Percentiles rank a stretch among this genome's conserved stretches.
Evolutionary conservation across 164 flowering plant species (phyloP).

Genomic region (Magnolia sinica): DNA sequence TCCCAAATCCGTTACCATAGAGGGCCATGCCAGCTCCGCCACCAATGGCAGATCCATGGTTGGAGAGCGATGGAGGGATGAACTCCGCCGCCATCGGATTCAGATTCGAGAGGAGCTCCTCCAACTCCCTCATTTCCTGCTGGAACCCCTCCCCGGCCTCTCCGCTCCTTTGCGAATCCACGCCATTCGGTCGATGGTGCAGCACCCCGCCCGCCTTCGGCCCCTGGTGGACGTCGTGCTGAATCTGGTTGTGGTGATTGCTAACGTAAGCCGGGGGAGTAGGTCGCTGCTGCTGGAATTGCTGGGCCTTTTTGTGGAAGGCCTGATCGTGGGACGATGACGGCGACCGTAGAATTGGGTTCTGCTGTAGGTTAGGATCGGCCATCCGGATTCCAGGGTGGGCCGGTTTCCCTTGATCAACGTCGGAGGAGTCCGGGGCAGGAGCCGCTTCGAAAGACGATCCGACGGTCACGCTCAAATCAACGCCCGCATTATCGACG

Average conservation of each 20-base stretch:
- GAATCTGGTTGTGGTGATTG: slow-evolving; percentile 5
- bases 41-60: slow-evolving; percentile 23
- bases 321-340: slow-evolving; percentile 18
- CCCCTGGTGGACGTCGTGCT: neutral
- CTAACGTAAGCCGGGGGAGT: neutral
- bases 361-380: slow-evolving; percentile 15
- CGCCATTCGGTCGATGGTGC: slow-evolving; percentile 17
- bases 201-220: slow-evolving; percentile 11
- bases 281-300: slow-evolving; percentile 18
- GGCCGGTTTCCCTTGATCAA: slow-evolving; percentile 21
- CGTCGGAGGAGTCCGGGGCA: slow-evolving; percentile 20
- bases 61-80: slow-evolving; percentile 64
- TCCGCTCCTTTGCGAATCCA: slow-evolving; percentile 27
- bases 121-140: slow-evolving; percentile 72
- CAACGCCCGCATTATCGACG: slow-evolving; percentile 52
- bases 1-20: slow-evolving; percentile 24
- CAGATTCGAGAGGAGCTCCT: slow-evolving; percentile 76
- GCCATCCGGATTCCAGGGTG: slow-evolving; percentile 13
- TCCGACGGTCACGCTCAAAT: slow-evolving; percentile 27
- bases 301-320: slow-evolving; percentile 18
- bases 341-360: neutral
- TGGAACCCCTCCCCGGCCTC: slow-evolving; percentile 42
- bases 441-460: slow-evolving; percentile 26
- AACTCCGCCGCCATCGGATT: slow-evolving; percentile 93
- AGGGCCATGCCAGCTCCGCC: neutral